Conservation (phyloP, 2,329 filamentous ascomycete species). For the Fusarium buxicola region DNA sequence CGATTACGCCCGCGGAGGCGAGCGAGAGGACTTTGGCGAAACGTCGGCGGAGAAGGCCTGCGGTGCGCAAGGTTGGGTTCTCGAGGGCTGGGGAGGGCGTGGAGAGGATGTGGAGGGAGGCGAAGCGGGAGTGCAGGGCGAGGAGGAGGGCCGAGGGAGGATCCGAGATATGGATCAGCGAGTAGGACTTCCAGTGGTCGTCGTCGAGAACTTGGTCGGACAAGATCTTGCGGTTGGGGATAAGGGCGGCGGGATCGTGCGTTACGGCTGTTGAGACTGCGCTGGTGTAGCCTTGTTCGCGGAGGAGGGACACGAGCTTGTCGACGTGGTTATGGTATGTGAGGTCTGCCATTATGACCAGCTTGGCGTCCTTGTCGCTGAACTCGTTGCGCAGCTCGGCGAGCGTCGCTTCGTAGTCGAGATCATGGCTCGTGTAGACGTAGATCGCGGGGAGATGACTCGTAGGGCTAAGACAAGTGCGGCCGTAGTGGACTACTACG, state of each 20-base stretch:
- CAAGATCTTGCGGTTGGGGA: conserved; percentile 84
- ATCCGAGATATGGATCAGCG: conserved; percentile 86
- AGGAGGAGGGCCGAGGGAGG: conserved; percentile 86
- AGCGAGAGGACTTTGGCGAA: conserved; percentile 89
- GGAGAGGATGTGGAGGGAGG: conserved; percentile 81
- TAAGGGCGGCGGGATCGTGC: conserved; percentile 80
- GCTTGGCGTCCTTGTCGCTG: conserved; percentile 68
- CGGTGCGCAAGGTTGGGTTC: conserved; percentile 58
- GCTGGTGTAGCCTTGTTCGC: conserved; percentile 73
- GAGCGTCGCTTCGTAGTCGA: conserved; percentile 70
- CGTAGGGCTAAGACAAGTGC: conserved; percentile 91
- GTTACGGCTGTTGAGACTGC: conserved; percentile 78
- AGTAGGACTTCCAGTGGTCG: conserved; percentile 71
- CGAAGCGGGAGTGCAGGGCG: conserved; percentile 85
- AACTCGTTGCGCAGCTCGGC: conserved; percentile 77
- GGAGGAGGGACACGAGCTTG: conserved; percentile 65
- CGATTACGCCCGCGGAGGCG: conserved; percentile 84
- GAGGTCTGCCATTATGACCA: conserved; percentile 89
- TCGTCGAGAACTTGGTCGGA: conserved; percentile 56
- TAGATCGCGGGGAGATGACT: conserved; percentile 89
- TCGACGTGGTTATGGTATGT: conserved; percentile 83
- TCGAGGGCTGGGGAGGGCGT: conserved; percentile 69
- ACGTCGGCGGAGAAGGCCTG: conserved; percentile 77
- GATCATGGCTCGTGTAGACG: conserved; percentile 81
- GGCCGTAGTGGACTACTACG: conserved; percentile 92